Conservation (phyloP, 2,329 filamentous ascomycete species). For the Dothideomycetes sp. region DNA sequence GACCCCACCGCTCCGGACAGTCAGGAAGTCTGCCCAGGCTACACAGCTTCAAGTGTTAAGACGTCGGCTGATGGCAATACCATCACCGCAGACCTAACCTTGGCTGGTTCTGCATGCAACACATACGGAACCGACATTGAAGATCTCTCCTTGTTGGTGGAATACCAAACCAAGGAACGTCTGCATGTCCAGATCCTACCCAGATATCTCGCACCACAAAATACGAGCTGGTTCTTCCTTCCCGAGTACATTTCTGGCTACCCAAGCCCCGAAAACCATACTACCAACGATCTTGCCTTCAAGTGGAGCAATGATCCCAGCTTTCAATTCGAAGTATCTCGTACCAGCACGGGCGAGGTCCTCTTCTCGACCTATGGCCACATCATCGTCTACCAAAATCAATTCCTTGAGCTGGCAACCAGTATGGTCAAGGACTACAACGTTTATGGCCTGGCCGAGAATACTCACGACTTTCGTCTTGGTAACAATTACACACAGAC, state of each 20-base stretch:
- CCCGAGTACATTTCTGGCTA: slow-evolving; percentile 10
- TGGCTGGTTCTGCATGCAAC: slow-evolving; percentile 19
- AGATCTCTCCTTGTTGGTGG: slow-evolving; percentile 15
- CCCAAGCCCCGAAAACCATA: slow-evolving; percentile 8
- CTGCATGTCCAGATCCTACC: slow-evolving; percentile 15
- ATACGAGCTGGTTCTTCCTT: slow-evolving; percentile 16
- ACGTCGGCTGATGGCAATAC: slow-evolving; percentile 13
- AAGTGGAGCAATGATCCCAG: slow-evolving; percentile 17
- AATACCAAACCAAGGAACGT: slow-evolving; percentile 18
- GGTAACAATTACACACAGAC: slow-evolving; percentile 21
- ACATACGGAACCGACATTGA: slow-evolving; percentile 20
- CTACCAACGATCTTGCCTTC: slow-evolving; percentile 17
- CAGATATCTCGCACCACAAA: slow-evolving; percentile 14
- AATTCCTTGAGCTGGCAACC: slow-evolving; percentile 21
- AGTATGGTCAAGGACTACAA: slow-evolving; percentile 19
- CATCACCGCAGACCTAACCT: slow-evolving; percentile 18
- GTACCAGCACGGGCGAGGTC: slow-evolving; percentile 14
- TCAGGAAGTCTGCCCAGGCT: slow-evolving; percentile 18
- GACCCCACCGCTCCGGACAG: slow-evolving; percentile 16
- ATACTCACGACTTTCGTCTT: slow-evolving; percentile 18
- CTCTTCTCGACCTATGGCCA: slow-evolving; percentile 21
- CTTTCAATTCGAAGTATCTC: slow-evolving; percentile 19
- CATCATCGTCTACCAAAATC: slow-evolving; percentile 20
- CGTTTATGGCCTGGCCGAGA: slow-evolving; percentile 21
- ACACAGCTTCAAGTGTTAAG: slow-evolving; percentile 18